Conservation (phyloP, 1,284 basidiomycete genomes). For the Boletus sp. region DNA sequence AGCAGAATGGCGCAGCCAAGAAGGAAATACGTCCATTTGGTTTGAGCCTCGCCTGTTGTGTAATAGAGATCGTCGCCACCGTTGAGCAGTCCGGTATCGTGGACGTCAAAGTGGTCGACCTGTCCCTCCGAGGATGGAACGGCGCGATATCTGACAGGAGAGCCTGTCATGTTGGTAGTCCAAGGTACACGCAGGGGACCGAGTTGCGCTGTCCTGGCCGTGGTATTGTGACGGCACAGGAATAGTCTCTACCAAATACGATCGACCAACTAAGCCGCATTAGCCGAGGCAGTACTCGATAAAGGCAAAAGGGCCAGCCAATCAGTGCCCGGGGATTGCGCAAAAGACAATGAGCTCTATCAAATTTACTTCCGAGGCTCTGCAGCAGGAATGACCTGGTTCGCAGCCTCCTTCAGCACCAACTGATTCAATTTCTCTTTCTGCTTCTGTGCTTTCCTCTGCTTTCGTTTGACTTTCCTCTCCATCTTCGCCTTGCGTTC, state of each 20-base stretch:
- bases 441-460: constrained; percentile 57
- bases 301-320: too few relatives aligned
- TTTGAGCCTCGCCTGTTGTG: constrained; percentile 33
- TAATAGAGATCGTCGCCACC: neutral
- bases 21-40: constrained; percentile 64
- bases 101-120: neutral
- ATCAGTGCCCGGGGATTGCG: too few relatives aligned
- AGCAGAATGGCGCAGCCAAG: constrained; percentile 69
- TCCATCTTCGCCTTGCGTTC: constrained; percentile 42
- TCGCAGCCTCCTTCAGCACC: constrained; percentile 54
- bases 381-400: constrained; percentile 60
- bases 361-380: constrained; percentile 7
- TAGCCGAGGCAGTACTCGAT: too few relatives aligned
- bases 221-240: neutral
- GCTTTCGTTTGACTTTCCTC: constrained; percentile 49
- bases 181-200: neutral
- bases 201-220: too few relatives aligned
- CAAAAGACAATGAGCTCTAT: neutral
- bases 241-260: too few relatives aligned
- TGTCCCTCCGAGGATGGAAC: constrained; percentile 23
- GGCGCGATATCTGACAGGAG: constrained; percentile 16
- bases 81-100: too few relatives aligned
- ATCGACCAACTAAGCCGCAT: too few relatives aligned
- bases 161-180: constrained; percentile 12
- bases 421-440: constrained; percentile 59